These are phyloP conservation scores for Cucurbita ficifolia DNA, from an alignment of 306 rosid species.

Conservation along the genomic window DNA sequence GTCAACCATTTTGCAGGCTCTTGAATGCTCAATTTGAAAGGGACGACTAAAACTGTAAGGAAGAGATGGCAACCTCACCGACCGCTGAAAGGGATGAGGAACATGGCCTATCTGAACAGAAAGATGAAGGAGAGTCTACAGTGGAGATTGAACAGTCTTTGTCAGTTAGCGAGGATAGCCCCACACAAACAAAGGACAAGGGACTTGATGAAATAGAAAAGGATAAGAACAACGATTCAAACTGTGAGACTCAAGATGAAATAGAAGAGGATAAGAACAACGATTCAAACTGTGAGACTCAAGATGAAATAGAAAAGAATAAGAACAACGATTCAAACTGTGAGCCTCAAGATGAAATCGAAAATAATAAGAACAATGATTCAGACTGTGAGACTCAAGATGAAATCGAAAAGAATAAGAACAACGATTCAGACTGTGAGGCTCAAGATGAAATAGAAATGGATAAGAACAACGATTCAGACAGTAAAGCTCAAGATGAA, in stretches of 20 bases:
- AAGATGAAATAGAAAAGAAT: slow-evolving; percentile 10
- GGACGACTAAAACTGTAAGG: not conserved
- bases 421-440: slow-evolving; percentile 4
- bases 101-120: slow-evolving; percentile 10
- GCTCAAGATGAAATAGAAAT: slow-evolving; percentile 13
- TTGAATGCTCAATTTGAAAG: not conserved
- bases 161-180: not conserved
- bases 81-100: slow-evolving; percentile 22
- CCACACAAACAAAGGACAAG: not conserved
- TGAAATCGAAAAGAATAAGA: slow-evolving; percentile 9
- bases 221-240: slow-evolving; percentile 1
- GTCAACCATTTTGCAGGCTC: not conserved
- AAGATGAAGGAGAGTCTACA: slow-evolving; percentile 18
- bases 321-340: slow-evolving; percentile 4
- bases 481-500: slow-evolving; percentile 14
- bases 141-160: slow-evolving; percentile 11
- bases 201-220: slow-evolving; percentile 11
- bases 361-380: slow-evolving; percentile 1
- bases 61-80: slow-evolving; percentile 14
- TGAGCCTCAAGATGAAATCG: slow-evolving; percentile 13
- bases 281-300: slow-evolving; percentile 9
- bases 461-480: slow-evolving; percentile 1
- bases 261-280: not conserved
- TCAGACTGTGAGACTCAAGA: slow-evolving; percentile 7
- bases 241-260: slow-evolving; percentile 14